Conservation (phyloP, 208 protist species). For the Sergeia podlipaevii region DNA sequence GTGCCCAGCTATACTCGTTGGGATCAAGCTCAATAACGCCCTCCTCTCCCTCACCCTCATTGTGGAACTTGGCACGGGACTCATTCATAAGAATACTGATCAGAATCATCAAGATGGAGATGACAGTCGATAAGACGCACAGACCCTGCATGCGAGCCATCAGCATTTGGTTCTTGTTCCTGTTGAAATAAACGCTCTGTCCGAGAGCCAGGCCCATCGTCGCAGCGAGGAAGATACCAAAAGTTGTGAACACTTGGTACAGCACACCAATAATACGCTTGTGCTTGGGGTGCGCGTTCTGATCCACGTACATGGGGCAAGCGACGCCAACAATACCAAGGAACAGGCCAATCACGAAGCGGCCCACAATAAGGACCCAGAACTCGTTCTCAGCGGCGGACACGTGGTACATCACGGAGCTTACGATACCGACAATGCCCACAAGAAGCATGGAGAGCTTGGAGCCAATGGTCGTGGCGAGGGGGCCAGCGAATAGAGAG, state of each 20-base stretch:
- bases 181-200: conserved; percentile 31
- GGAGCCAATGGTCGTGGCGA: conserved; percentile 38
- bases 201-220: conserved; percentile 52
- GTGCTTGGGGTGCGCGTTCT: conserved; percentile 63
- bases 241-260: conserved; percentile 80
- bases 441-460: conserved; percentile 54
- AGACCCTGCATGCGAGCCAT: conserved; percentile 64
- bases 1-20: conserved; percentile 44
- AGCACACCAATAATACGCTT: conserved; percentile 57
- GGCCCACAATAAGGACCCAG: conserved; percentile 61
- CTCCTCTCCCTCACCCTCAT: conserved; percentile 11
- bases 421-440: conserved; percentile 46
- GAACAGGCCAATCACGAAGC: conserved; percentile 67
- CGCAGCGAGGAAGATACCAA: conserved; percentile 81
- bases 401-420: conserved; percentile 63
- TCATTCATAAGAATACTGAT: conserved; percentile 34
- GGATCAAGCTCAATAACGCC: conserved; percentile 6
- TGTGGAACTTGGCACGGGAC: conserved; percentile 2
- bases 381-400: conserved; percentile 46
- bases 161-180: conserved; percentile 29
- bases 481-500: conserved; percentile 50
- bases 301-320: conserved; percentile 68
- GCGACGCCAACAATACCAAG: conserved; percentile 62
- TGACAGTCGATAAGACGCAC: conserved; percentile 53
- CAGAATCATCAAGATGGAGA: conserved; percentile 46